These are phyloP conservation scores for Trichoderma aggressivum DNA, from an alignment of 2,329 filamentous ascomycete species.

Conservation along the genomic window DNA sequence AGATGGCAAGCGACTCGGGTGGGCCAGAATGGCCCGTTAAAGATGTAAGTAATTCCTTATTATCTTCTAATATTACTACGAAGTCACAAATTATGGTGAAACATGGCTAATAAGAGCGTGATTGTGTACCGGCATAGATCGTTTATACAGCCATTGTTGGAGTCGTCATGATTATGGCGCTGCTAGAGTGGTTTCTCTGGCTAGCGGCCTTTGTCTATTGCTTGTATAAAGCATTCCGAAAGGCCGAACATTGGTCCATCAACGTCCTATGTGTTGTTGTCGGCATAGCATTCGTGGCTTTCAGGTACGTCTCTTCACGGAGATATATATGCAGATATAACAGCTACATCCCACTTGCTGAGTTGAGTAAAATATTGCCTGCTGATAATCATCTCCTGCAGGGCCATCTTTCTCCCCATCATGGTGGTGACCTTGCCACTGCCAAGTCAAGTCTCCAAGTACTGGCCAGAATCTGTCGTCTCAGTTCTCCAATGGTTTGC, in stretches of 20 bases:
- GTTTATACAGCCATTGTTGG: constrained; percentile 80
- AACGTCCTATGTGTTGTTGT: constrained; percentile 73
- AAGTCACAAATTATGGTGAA: neutral
- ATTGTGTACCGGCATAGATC: constrained; percentile 53
- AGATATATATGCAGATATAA: neutral
- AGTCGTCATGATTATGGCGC: constrained; percentile 75
- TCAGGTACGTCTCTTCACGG: neutral
- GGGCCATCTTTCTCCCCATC: constrained; percentile 82
- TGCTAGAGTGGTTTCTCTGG: constrained; percentile 94
- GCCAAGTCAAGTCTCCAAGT: constrained; percentile 64
- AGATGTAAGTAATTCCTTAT: constrained; percentile 34
- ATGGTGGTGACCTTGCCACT: constrained; percentile 92
- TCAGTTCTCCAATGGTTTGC: constrained; percentile 84
- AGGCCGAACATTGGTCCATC: constrained; percentile 86
- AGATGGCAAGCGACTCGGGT: constrained; percentile 36
- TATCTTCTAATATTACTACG: neutral
- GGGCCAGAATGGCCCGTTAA: constrained; percentile 50
- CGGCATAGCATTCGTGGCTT: constrained; percentile 65
- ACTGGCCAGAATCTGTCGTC: constrained; percentile 70
- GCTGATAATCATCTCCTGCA: constrained; percentile 33
- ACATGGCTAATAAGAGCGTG: neutral
- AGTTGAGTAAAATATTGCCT: neutral
- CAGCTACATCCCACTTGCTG: neutral
- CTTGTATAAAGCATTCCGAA: constrained; percentile 79
- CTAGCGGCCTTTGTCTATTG: constrained; percentile 92